Evolutionary conservation across 2,329 filamentous ascomycete genomes (phyloP).

Genomic region (Pseudonectria buxi): DNA sequence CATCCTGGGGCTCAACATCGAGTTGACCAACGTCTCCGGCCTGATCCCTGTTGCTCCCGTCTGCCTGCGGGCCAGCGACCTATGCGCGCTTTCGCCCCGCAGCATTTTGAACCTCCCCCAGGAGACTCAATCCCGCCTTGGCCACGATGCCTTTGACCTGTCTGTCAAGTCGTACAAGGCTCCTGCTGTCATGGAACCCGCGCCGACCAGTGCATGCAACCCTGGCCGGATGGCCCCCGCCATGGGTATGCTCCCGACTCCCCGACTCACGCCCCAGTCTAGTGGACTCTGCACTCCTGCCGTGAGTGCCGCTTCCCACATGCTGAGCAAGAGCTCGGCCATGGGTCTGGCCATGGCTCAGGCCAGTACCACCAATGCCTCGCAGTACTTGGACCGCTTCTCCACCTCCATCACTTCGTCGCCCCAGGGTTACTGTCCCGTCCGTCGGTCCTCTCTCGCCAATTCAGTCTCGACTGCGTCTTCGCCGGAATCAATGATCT

Average conservation of each 20-base stretch:
- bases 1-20: constrained; percentile 49
- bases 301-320: constrained; percentile 45
- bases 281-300: constrained; percentile 54
- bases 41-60: constrained; percentile 33
- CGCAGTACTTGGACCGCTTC: constrained; percentile 49
- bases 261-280: constrained; percentile 50
- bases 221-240: constrained; percentile 44
- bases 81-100: constrained; percentile 33
- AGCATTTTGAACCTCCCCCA: constrained; percentile 39
- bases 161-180: constrained; percentile 32
- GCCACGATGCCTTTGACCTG: constrained; percentile 31
- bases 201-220: constrained; percentile 36
- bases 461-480: constrained; percentile 57
- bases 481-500: constrained; percentile 62
- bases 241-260: constrained; percentile 51
- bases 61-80: constrained; percentile 25
- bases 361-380: constrained; percentile 37
- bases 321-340: constrained; percentile 44
- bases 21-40: constrained; percentile 51
- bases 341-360: constrained; percentile 58
- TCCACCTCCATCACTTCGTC: constrained; percentile 42
- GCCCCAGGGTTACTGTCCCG: constrained; percentile 41
- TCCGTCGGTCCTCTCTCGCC: constrained; percentile 56
- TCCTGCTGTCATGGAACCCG: constrained; percentile 42
- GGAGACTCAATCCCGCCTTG: constrained; percentile 28